These are phyloP conservation scores for Salvia sclarea DNA, from an alignment of 305 asterid genomes.

Conservation along the genomic window DNA sequence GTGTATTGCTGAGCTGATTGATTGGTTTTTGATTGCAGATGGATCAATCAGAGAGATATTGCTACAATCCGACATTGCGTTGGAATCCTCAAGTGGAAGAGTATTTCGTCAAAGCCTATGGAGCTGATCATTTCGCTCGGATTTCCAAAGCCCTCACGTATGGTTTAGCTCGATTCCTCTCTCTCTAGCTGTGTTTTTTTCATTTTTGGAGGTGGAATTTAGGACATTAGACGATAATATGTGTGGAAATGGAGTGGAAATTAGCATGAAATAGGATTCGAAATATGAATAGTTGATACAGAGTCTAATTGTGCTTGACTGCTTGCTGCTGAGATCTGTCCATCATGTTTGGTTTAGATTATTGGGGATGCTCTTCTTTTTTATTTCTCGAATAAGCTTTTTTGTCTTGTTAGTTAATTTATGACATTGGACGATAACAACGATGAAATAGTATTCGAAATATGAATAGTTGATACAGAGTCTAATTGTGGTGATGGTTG, in stretches of 20 bases:
- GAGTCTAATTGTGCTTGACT: conserved; percentile 1
- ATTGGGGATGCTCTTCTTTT: conserved; percentile 1
- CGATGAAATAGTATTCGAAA: background rate
- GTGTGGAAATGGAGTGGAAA: conserved; percentile 3
- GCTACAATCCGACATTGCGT: conserved; percentile 61
- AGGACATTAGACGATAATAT: background rate
- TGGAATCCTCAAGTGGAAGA: conserved; percentile 82
- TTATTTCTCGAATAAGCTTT: background rate
- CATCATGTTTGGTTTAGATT: background rate
- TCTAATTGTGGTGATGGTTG: background rate
- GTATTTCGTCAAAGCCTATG: conserved; percentile 71
- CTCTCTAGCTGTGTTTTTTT: background rate
- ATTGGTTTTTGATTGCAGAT: conserved; percentile 43
- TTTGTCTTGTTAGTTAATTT: background rate
- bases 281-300: background rate
- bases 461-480: background rate
- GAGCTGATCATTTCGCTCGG: conserved; percentile 69
- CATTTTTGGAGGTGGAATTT: background rate
- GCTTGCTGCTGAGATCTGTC: background rate
- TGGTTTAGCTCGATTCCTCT: too few relatives aligned
- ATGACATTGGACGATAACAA: background rate
- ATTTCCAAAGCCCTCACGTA: conserved; percentile 76
- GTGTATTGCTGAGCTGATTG: conserved; percentile 6
- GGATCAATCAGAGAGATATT: conserved; percentile 70
- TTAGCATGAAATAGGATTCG: background rate